A percentile compares a stretch with the other conserved stretches of the same genome.
Conservation (phyloP, 1,284 basidiomycete species). For the Ceratorhiza oryzae-sativae region DNA sequence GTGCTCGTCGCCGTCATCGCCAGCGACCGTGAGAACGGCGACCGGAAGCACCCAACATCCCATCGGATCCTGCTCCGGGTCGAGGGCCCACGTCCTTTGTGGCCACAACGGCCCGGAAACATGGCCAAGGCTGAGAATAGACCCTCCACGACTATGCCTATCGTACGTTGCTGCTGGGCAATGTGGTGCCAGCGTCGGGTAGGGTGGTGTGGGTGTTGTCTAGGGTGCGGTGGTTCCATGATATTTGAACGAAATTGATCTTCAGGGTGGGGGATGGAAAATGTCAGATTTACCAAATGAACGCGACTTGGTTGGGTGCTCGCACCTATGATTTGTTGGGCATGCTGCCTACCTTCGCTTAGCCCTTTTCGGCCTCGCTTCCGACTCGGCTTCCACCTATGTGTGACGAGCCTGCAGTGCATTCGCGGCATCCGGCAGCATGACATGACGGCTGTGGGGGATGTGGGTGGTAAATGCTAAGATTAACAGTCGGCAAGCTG, state of each 20-base stretch:
- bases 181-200: background rate
- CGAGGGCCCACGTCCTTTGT: conserved; percentile 28
- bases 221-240: background rate
- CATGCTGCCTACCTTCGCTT: background rate
- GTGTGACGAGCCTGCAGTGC: background rate
- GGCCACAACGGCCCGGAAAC: conserved; percentile 12
- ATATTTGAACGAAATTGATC: background rate
- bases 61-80: conserved; percentile 33
- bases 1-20: conserved; percentile 7
- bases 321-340: background rate
- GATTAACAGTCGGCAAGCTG: no score
- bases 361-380: background rate
- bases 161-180: background rate
- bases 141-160: background rate
- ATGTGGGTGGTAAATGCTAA: no score
- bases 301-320: background rate
- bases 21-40: conserved; percentile 31
- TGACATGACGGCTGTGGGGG: background rate
- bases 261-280: background rate
- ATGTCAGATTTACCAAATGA: background rate
- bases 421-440: background rate
- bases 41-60: conserved; percentile 8
- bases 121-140: background rate
- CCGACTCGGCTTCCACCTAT: background rate
- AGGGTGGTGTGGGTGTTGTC: background rate